Conservation (phyloP, 805 yeast species). For the Spathaspora gorwiae region DNA sequence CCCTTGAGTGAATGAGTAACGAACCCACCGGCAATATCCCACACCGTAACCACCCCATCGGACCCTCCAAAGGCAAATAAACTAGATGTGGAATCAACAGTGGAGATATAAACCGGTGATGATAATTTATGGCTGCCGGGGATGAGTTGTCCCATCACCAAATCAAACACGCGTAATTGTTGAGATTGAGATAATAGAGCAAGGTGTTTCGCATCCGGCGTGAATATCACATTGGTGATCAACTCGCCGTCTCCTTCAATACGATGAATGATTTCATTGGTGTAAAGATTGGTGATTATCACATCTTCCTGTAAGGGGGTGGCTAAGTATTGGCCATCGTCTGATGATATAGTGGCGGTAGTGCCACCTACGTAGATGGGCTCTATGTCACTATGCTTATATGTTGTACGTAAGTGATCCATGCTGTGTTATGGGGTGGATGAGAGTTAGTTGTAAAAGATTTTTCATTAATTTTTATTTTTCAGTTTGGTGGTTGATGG, state of each 20-base stretch:
- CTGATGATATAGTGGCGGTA: conserved; percentile 60
- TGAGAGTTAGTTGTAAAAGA: neutral
- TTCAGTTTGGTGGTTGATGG: neutral
- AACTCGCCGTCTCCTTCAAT: conserved; percentile 83
- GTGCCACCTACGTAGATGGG: conserved; percentile 90
- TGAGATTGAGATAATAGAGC: conserved; percentile 82
- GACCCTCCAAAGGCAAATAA: conserved; percentile 92
- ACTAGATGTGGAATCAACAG: conserved; percentile 76
- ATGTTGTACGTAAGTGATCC: conserved; percentile 35
- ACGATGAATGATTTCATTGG: conserved; percentile 53
- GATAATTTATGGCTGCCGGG: conserved; percentile 61
- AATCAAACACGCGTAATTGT: conserved; percentile 62
- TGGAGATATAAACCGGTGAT: conserved; percentile 78
- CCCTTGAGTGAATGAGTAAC: conserved; percentile 90
- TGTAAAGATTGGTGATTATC: conserved; percentile 57
- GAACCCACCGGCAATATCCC: conserved; percentile 86
- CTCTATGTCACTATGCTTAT: conserved; percentile 47
- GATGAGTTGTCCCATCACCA: conserved; percentile 34
- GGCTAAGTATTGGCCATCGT: conserved; percentile 65
- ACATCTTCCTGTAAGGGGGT: conserved; percentile 79
- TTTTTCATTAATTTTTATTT: neutral
- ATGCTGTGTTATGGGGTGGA: conserved; percentile 5
- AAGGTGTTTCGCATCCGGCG: conserved; percentile 69
- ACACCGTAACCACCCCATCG: conserved; percentile 86
- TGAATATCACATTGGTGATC: conserved; percentile 67